These are phyloP conservation scores for Colletotrichum viniferum DNA, from an alignment of 2,329 filamentous ascomycete species.

Conservation along the genomic window DNA sequence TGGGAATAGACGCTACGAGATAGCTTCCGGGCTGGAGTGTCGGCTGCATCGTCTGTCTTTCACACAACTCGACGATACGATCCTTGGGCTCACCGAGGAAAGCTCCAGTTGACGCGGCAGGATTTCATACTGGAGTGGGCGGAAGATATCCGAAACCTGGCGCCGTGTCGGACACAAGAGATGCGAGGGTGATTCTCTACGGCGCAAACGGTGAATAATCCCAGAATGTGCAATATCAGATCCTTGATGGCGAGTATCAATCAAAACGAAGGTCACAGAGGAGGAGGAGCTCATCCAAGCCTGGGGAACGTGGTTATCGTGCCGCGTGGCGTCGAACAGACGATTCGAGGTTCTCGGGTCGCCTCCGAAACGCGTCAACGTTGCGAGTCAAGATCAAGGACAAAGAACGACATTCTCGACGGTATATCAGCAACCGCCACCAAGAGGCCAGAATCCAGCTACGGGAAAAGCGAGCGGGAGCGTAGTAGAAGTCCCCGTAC, in stretches of 20 bases:
- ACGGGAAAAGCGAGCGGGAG: not conserved
- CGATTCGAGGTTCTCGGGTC: not conserved
- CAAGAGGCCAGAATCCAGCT: not conserved
- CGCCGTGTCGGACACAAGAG: not conserved
- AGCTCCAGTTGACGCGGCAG: not conserved
- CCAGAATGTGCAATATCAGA: not conserved
- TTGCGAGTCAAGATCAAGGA: not conserved
- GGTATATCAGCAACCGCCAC: not conserved
- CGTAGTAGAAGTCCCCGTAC: not conserved
- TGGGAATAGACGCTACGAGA: not conserved
- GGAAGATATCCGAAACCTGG: not conserved
- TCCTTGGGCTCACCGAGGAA: not conserved
- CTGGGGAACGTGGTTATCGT: not conserved
- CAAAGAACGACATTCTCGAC: not conserved
- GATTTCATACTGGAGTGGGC: not conserved
- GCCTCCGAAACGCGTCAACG: not conserved
- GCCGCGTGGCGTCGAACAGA: not conserved
- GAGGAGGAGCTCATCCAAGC: not conserved
- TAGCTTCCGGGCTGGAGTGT: not conserved
- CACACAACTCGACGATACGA: not conserved
- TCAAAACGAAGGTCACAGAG: not conserved
- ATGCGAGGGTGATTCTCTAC: not conserved
- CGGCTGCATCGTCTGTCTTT: not conserved
- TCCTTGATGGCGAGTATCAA: not conserved
- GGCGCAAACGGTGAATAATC: not conserved